Percentiles rank a stretch among this genome's conserved stretches.
These are phyloP conservation scores for Sporothrix protearum DNA, from an alignment of 2,329 filamentous ascomycete species.

Conservation along the genomic window DNA sequence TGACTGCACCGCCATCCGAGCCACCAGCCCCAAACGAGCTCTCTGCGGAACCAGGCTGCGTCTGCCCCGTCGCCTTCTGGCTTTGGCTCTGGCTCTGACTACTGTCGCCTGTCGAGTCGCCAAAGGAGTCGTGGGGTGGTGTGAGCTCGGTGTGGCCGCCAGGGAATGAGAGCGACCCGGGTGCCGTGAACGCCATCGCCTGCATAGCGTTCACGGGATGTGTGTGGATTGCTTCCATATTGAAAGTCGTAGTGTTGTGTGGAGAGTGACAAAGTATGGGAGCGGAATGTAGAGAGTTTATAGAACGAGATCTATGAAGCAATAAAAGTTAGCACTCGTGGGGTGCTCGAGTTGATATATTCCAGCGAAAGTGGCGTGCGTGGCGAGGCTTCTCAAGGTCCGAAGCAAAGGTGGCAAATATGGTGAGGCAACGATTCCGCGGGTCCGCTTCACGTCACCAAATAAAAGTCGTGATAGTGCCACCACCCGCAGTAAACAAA, in stretches of 20 bases:
- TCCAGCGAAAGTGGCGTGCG: neutral
- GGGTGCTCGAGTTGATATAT: neutral
- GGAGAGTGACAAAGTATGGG: constrained; percentile 21
- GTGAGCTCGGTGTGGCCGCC: constrained; percentile 79
- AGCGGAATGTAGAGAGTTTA: neutral
- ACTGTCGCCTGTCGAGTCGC: neutral
- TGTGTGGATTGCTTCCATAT: constrained; percentile 84
- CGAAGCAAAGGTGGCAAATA: neutral
- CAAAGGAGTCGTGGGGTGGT: constrained; percentile 58
- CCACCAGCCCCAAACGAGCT: neutral
- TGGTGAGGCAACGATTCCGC: neutral
- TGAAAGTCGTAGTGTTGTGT: neutral
- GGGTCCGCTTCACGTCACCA: neutral
- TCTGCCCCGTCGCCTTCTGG: neutral
- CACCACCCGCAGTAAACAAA: neutral
- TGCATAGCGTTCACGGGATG: constrained; percentile 88
- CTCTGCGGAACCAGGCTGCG: neutral
- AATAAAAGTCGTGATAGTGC: neutral
- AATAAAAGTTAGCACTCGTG: neutral
- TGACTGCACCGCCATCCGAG: constrained; percentile 52
- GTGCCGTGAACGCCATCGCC: constrained; percentile 92
- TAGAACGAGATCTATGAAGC: neutral
- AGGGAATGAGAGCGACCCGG: constrained; percentile 88
- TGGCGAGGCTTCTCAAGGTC: neutral
- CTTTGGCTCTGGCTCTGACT: neutral